Conservation (phyloP, 2,329 filamentous ascomycete genomes). For the Diplodia sapinea region DNA sequence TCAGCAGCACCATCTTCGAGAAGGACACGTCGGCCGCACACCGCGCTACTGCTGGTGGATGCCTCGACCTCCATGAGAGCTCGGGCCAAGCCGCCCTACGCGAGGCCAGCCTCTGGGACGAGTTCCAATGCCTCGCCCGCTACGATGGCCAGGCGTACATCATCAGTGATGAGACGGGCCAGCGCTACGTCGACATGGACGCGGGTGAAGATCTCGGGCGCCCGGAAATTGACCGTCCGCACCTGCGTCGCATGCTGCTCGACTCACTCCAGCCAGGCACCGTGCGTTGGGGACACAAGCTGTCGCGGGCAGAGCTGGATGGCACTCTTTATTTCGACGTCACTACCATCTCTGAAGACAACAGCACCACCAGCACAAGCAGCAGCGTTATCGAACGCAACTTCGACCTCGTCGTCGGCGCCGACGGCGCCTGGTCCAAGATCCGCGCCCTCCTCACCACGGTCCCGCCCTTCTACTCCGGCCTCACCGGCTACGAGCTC, state of each 20-base stretch:
- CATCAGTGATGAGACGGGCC: conserved; percentile 50
- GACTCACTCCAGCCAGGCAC: conserved; percentile 53
- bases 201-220: conserved; percentile 41
- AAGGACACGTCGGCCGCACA: conserved; percentile 48
- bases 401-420: conserved; percentile 56
- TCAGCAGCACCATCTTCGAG: conserved; percentile 57
- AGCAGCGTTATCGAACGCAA: conserved; percentile 37
- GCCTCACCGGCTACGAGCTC: conserved; percentile 54
- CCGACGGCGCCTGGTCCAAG: conserved; percentile 56
- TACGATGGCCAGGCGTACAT: conserved; percentile 60
- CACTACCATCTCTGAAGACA: background rate
- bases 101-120: conserved; percentile 57
- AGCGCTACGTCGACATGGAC: conserved; percentile 37
- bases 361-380: background rate
- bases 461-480: conserved; percentile 54
- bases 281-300: conserved; percentile 52
- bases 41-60: conserved; percentile 58
- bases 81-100: conserved; percentile 60
- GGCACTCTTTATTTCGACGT: conserved; percentile 19
- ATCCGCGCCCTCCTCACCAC: conserved; percentile 40
- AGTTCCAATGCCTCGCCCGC: conserved; percentile 57
- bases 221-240: conserved; percentile 61
- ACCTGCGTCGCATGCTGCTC: conserved; percentile 53
- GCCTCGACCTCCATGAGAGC: conserved; percentile 60
- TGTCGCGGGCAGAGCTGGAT: conserved; percentile 5